phyloP scores from a whole-genome alignment of 352 stramenopile species.

The Phytophthora europaea region DNA sequence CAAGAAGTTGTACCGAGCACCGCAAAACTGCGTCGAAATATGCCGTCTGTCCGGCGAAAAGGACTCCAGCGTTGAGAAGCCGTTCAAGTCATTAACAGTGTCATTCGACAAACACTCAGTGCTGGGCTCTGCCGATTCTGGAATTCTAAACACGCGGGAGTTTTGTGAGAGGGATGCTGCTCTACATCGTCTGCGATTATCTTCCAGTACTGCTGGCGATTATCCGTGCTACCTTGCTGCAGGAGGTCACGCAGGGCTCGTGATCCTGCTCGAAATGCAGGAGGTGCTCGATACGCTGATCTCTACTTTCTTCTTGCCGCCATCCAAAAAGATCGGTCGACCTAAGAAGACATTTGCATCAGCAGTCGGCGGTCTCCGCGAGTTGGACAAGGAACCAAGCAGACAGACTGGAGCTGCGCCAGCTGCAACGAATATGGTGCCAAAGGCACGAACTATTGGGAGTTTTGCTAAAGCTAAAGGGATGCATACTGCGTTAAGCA shows the following conservation, averaged over 20 bases:
- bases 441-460: slow-evolving; percentile 48
- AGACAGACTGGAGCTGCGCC: slow-evolving; percentile 26
- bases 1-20: slow-evolving; percentile 71
- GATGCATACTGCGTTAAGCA: slow-evolving; percentile 44
- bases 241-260: slow-evolving; percentile 75
- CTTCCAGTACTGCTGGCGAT: slow-evolving; percentile 48
- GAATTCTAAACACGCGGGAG: slow-evolving; percentile 55
- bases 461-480: slow-evolving; percentile 50
- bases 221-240: slow-evolving; percentile 74
- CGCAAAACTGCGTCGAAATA: slow-evolving; percentile 78
- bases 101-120: slow-evolving; percentile 63
- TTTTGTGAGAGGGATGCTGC: slow-evolving; percentile 85
- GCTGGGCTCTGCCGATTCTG: slow-evolving; percentile 50
- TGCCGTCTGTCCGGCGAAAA: slow-evolving; percentile 68
- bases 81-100: slow-evolving; percentile 66
- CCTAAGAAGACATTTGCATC: slow-evolving; percentile 52
- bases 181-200: slow-evolving; percentile 74
- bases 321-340: slow-evolving; percentile 64
- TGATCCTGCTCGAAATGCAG: slow-evolving; percentile 80
- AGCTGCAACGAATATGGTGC: slow-evolving; percentile 11
- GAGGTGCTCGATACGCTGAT: slow-evolving; percentile 65
- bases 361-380: slow-evolving; percentile 22
- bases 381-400: slow-evolving; percentile 11
- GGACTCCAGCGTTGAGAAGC: slow-evolving; percentile 56
- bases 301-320: slow-evolving; percentile 58